Evolutionary conservation across 1,284 basidiomycete species (phyloP).

Genomic region (Trametes pubescens): DNA sequence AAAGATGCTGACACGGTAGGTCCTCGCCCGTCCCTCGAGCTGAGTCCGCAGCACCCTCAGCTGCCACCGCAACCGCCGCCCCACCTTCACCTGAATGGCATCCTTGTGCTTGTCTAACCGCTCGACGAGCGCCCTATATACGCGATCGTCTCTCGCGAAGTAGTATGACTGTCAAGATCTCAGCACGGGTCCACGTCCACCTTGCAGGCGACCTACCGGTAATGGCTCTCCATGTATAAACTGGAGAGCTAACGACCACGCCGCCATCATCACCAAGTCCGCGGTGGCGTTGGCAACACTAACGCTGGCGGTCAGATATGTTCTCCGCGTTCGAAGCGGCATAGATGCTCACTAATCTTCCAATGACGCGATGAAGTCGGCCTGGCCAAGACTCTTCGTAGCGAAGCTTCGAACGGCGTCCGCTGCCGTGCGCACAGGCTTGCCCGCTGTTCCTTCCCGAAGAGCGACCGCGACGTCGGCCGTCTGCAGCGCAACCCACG

Average conservation of each 20-base stretch:
- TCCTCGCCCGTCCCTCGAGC: constrained; percentile 69
- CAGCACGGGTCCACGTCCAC: not conserved
- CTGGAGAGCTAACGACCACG: constrained; percentile 70
- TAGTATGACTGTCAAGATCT: constrained; percentile 64
- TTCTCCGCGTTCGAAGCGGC: not conserved
- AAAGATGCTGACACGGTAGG: constrained; percentile 58
- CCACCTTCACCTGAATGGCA: constrained; percentile 57
- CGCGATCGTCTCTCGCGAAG: constrained; percentile 83
- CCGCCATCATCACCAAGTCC: constrained; percentile 76
- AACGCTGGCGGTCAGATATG: constrained; percentile 5
- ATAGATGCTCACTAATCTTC: constrained; percentile 79
- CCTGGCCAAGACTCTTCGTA: constrained; percentile 78
- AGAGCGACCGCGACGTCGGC: constrained; percentile 67
- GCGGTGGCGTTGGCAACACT: constrained; percentile 84
- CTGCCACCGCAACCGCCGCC: constrained; percentile 75
- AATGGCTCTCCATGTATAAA: constrained; percentile 63
- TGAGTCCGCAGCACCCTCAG: constrained; percentile 65
- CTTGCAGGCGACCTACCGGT: constrained; percentile 53
- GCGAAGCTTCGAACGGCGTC: constrained; percentile 77
- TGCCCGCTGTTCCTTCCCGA: constrained; percentile 64
- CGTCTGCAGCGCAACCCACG: constrained; percentile 74
- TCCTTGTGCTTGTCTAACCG: constrained; percentile 61
- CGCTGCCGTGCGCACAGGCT: constrained; percentile 73
- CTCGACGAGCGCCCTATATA: constrained; percentile 75
- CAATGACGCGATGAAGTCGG: constrained; percentile 75